These are phyloP conservation scores for Xylaria scruposa DNA, from an alignment of 495 filamentous ascomycete genomes.

Conservation along the genomic window DNA sequence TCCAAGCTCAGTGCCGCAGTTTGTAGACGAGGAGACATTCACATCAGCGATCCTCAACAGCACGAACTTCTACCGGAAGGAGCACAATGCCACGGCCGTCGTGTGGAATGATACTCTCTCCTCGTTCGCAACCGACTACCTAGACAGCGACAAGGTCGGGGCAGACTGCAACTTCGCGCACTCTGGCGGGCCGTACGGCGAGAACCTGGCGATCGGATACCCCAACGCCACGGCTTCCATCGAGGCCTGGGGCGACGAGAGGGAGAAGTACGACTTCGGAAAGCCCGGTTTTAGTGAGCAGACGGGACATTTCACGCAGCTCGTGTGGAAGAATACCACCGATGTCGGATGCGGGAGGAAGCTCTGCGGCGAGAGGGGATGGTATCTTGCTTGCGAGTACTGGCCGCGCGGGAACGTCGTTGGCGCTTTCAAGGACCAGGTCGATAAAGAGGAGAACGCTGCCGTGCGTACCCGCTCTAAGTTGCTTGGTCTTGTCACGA, in stretches of 20 bases:
- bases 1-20: constrained; percentile 49
- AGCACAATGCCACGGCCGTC: constrained; percentile 67
- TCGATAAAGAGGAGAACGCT: constrained; percentile 36
- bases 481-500: neutral
- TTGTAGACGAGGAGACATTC: constrained; percentile 58
- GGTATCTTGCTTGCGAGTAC: constrained; percentile 86
- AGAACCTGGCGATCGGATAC: constrained; percentile 79
- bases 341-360: constrained; percentile 71
- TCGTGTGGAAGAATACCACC: constrained; percentile 78
- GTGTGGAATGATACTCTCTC: constrained; percentile 71
- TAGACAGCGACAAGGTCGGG: constrained; percentile 22
- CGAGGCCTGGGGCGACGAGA: constrained; percentile 72
- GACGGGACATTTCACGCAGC: constrained; percentile 87
- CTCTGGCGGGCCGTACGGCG: constrained; percentile 72
- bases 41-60: constrained; percentile 64
- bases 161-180: constrained; percentile 65
- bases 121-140: constrained; percentile 54
- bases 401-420: constrained; percentile 74
- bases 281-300: constrained; percentile 61
- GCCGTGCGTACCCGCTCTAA: constrained; percentile 25
- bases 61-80: constrained; percentile 70
- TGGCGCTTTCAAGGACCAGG: constrained; percentile 62
- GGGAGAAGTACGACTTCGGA: constrained; percentile 63
- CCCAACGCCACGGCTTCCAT: constrained; percentile 64
- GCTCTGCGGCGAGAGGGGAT: constrained; percentile 65